Evolutionary conservation across 768 basidiomycete species (phyloP).

Genomic region (Trametes gibbosa): DNA sequence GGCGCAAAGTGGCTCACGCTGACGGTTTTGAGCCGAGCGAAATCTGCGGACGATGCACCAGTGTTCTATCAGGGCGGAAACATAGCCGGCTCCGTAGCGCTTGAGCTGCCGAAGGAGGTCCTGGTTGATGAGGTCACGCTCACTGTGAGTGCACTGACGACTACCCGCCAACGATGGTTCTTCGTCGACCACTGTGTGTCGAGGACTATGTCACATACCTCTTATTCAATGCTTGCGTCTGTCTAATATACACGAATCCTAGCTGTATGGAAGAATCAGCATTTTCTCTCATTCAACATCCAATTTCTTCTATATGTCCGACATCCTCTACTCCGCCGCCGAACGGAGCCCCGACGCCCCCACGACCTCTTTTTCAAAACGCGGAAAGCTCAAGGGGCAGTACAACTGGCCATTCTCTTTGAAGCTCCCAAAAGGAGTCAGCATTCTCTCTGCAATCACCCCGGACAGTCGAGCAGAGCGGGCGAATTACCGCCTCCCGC

Average conservation of each 20-base stretch:
- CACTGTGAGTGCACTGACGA: slow-evolving; percentile 2
- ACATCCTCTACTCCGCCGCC: slow-evolving; percentile 12
- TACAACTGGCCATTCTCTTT: slow-evolving; percentile 23
- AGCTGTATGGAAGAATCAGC: slow-evolving; percentile 10
- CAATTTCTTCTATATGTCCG: slow-evolving; percentile 14
- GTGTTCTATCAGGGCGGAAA: slow-evolving; percentile 10
- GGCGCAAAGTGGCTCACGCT: slow-evolving; percentile 14
- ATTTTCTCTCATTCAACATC: slow-evolving; percentile 6
- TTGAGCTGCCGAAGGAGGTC: slow-evolving; percentile 14
- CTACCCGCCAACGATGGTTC: too few species aligned
- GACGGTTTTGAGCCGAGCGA: slow-evolving; percentile 5
- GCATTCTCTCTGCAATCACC: slow-evolving; percentile 1
- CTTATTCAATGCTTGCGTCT: not conserved
- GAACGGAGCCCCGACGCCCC: not conserved
- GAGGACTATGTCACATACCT: not conserved
- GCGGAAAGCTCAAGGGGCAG: slow-evolving; percentile 19
- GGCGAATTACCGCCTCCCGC: slow-evolving; percentile 22
- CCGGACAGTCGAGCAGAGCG: not conserved
- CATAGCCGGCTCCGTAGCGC: not conserved
- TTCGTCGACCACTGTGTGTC: too few species aligned
- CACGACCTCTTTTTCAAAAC: not conserved
- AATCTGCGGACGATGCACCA: not conserved
- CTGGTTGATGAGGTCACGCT: slow-evolving; percentile 4
- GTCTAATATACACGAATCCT: not conserved
- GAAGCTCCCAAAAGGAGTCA: slow-evolving; percentile 20